Percentiles rank a stretch among this genome's conserved stretches.
Evolutionary conservation across 176 grass and related monocot species (phyloP).

Genomic region (Thalia dealbata): DNA sequence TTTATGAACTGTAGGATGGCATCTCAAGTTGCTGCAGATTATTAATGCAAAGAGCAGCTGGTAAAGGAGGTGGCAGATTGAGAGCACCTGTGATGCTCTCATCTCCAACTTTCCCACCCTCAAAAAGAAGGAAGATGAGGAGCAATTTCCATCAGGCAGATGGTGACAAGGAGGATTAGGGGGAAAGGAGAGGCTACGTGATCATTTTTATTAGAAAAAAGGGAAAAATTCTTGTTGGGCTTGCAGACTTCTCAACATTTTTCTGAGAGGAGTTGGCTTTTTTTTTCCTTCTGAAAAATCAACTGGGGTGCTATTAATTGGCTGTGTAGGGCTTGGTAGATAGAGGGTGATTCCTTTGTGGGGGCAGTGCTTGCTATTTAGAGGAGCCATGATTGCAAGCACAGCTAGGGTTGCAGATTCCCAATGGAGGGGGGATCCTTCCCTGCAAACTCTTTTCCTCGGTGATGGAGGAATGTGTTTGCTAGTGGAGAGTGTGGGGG

Average conservation of each 20-base stretch:
- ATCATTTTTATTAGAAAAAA: slow-evolving; percentile 31
- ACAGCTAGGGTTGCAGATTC: slow-evolving; percentile 14
- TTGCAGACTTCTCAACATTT: slow-evolving; percentile 50
- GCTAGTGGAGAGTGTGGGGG: not conserved
- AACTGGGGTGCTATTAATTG: not conserved
- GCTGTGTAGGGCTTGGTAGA: not conserved
- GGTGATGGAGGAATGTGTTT: not conserved
- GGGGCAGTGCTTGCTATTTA: not conserved
- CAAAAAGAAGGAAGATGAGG: slow-evolving; percentile 56
- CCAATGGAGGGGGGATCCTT: slow-evolving; percentile 26
- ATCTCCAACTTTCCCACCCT: slow-evolving; percentile 25
- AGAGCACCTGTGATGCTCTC: slow-evolving; percentile 25
- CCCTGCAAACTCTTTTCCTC: not conserved
- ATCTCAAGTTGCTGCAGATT: slow-evolving; percentile 56
- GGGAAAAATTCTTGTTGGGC: slow-evolving; percentile 25
- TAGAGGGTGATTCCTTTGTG: no score
- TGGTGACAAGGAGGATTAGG: slow-evolving; percentile 21
- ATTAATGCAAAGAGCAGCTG: slow-evolving; percentile 49
- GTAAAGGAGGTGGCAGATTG: slow-evolving; percentile 24
- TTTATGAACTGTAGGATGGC: slow-evolving; percentile 37
- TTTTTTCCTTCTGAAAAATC: not conserved
- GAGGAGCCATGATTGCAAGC: not conserved
- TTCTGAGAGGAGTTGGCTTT: slow-evolving; percentile 17
- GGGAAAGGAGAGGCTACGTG: not conserved
- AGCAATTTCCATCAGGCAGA: not conserved